Evolutionary conservation across 768 basidiomycete species (phyloP).

Genomic region (Leccinum incarnatum): DNA sequence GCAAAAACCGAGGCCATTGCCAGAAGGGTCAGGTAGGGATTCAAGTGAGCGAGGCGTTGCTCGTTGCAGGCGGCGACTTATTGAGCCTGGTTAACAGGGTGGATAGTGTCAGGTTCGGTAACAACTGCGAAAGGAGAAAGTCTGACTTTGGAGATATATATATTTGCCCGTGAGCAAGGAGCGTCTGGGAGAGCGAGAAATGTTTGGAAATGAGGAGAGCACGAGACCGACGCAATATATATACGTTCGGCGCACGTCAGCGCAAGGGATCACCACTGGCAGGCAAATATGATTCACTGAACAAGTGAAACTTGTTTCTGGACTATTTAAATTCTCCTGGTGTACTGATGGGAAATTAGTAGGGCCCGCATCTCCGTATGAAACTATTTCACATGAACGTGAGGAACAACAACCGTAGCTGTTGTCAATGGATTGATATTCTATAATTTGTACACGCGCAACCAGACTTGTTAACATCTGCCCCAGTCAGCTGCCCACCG

Average conservation of each 20-base stretch:
- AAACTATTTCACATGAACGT: neutral
- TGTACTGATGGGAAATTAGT: neutral
- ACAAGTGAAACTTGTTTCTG: neutral
- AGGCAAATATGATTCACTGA: neutral
- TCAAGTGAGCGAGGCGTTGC: neutral
- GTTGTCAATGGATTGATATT: neutral
- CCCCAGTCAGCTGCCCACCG: neutral
- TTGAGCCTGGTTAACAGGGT: neutral
- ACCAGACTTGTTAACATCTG: neutral
- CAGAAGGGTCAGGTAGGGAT: neutral
- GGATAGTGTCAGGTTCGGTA: neutral
- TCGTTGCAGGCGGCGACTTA: neutral
- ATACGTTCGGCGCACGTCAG: neutral
- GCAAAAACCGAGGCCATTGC: conserved; percentile 12
- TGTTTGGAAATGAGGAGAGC: conserved; percentile 3
- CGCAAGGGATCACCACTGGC: neutral
- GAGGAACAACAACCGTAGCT: neutral
- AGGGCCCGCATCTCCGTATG: neutral
- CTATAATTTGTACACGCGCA: neutral
- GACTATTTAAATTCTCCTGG: neutral
- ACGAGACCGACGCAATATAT: neutral
- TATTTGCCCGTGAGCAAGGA: conserved; percentile 18
- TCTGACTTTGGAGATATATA: neutral
- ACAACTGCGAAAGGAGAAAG: conserved; percentile 3
- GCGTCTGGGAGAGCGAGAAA: conserved; percentile 1